phyloP scores from a whole-genome alignment of 192 early-diverging fungal genomes.

The Coemansia sp. region DNA sequence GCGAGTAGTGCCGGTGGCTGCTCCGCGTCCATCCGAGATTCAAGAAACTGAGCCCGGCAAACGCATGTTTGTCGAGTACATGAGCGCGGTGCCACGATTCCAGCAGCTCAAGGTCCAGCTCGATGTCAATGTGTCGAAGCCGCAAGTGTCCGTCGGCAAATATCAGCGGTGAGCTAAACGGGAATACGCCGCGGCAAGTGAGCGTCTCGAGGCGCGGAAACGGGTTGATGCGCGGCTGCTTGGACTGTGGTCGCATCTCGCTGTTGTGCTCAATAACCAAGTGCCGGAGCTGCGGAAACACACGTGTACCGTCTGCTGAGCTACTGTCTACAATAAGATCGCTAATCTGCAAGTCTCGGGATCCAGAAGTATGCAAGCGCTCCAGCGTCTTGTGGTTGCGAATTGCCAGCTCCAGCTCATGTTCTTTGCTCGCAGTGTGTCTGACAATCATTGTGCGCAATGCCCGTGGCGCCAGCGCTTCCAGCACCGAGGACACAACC shows the following conservation, averaged over 20 bases:
- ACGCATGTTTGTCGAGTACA: background rate
- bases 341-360: background rate
- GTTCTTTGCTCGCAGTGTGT: background rate
- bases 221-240: background rate
- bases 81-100: background rate
- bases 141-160: background rate
- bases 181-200: constrained; percentile 1
- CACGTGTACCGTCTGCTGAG: background rate
- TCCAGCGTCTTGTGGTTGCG: background rate
- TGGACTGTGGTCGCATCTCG: background rate
- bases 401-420: background rate
- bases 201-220: constrained; percentile 1
- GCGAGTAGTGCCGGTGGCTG: background rate
- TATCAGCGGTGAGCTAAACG: background rate
- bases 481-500: background rate
- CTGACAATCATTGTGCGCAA: background rate
- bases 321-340: background rate
- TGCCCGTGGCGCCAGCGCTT: background rate
- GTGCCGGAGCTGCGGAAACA: background rate
- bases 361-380: background rate
- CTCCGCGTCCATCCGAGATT: background rate
- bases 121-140: constrained; percentile 3
- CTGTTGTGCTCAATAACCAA: background rate
- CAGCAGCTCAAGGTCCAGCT: background rate
- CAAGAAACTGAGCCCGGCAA: background rate